Conservation (phyloP, 257 asterid genomes). For the Henckelia pumila region DNA sequence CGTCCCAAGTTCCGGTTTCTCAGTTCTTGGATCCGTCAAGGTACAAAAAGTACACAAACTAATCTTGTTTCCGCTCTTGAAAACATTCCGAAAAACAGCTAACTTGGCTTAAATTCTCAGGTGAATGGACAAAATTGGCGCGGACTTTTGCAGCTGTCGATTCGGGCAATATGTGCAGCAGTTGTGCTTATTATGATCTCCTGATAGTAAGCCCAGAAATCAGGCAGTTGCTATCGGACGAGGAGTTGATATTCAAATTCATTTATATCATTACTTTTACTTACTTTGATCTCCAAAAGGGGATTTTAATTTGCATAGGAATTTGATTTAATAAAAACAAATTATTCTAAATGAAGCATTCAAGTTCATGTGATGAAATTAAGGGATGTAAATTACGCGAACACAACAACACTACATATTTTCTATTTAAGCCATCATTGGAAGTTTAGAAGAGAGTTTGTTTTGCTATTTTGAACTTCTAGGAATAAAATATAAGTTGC, state of each 20-base stretch:
- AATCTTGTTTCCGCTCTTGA: not conserved
- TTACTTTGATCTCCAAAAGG: not conserved
- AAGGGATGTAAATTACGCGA: not conserved
- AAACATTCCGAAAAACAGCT: not conserved
- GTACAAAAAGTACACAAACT: conserved; percentile 23
- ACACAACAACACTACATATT: too few relatives aligned
- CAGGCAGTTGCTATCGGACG: not conserved
- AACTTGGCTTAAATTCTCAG: not conserved
- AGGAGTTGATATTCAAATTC: not conserved
- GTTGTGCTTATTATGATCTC: conserved; percentile 25
- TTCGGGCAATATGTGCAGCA: conserved; percentile 24
- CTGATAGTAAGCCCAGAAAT: conserved; percentile 5
- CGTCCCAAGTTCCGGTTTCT: conserved; percentile 46
- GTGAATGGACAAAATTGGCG: conserved; percentile 11
- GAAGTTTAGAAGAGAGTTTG: not conserved
- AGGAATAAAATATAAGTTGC: too few relatives aligned
- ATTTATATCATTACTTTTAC: not conserved
- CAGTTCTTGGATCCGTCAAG: conserved; percentile 38
- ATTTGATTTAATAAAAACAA: not conserved
- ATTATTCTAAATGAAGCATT: not conserved
- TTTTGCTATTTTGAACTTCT: too few relatives aligned
- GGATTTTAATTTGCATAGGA: not conserved
- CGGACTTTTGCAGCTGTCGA: conserved; percentile 16
- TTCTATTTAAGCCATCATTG: not conserved
- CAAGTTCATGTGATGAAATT: not conserved